Base-by-base conservation (phyloP, 371 early-diverging fungal genomes). In the Actinomortierella ambigua region DNA sequence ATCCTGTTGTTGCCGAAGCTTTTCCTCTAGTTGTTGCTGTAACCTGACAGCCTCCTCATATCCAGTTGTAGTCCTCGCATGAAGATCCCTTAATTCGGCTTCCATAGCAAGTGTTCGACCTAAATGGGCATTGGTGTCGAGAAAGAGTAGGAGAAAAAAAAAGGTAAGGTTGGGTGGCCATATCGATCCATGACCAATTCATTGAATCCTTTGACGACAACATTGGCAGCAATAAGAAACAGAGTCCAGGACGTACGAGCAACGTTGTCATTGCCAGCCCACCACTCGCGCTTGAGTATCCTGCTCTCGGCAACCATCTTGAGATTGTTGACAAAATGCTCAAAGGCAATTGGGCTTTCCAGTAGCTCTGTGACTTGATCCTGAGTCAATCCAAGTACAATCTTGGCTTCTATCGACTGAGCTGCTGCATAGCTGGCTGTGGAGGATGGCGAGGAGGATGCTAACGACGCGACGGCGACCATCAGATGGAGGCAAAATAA, bases 201-300 rank as follows among this genome's bases (percentile, higher is more conserved):
- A 1, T 43, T 11, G 5, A 29, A 27, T 2, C 17, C 53, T 2
- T 20, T 14, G 51, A 20, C 11, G 40, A 18, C 14, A 41, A 49
- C 29, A 2, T n/a, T 34, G 24, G 26, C 41, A 18, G 17, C 24
- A 43, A 22, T 48, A 43, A n/a, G 27, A 24, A 28, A 53, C 40
- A 13, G 5, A 34, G 4, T 34, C 11, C 7, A 4, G 22, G 8
- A 59, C 81, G 76, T 84, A 84, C 86, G 77, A 29, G 85, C 80
- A 23, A 86, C 73, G 46, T 77, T 79, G 14, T 85, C 85, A 40
- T 86, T 86, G 44, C 84, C 87, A 47, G 77, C 79, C 73, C 82
- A 73, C 46, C 82, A 66, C 20, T 84, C 87, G 47, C 79, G 78
- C 63, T 83, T 82, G 26, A 84, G 79, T 0, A 81, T 80, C 53